Evolutionary conservation across 441 rosid species (phyloP).

Genomic region (Pelargonium myrrhifolium): DNA sequence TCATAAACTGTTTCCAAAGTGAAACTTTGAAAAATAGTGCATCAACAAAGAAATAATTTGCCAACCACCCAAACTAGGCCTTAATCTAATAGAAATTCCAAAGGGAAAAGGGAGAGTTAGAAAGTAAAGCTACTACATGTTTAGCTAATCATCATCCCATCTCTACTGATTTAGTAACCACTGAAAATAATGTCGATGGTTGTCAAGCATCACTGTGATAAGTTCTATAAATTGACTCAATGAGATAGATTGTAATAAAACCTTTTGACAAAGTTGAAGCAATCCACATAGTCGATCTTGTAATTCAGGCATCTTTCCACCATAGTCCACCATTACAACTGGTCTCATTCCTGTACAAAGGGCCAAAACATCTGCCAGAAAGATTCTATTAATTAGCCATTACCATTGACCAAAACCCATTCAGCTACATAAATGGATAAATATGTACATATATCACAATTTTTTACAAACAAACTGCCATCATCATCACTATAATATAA

Average conservation of each 20-base stretch:
- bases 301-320: conserved; percentile 88
- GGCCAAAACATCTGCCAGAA: conserved; percentile 60
- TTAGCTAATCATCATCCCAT: background rate
- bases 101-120: background rate
- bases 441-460: background rate
- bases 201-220: background rate
- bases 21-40: background rate
- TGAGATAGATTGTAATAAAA: conserved; percentile 9
- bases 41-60: background rate
- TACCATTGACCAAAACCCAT: background rate
- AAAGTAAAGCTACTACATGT: background rate
- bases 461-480: background rate
- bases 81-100: background rate
- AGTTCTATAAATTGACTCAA: background rate
- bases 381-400: conserved; percentile 10
- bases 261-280: conserved; percentile 59
- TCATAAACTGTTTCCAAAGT: no score
- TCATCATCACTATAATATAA: no score
- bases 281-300: conserved; percentile 57
- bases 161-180: background rate
- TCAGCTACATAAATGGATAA: background rate
- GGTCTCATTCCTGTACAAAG: conserved; percentile 77
- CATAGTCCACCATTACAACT: conserved; percentile 87
- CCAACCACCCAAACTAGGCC: background rate
- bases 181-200: background rate